A percentile compares a stretch with the other conserved stretches of the same genome.
Evolutionary conservation across 345 rosid species (phyloP).

Genomic region (Lepidium sativum): DNA sequence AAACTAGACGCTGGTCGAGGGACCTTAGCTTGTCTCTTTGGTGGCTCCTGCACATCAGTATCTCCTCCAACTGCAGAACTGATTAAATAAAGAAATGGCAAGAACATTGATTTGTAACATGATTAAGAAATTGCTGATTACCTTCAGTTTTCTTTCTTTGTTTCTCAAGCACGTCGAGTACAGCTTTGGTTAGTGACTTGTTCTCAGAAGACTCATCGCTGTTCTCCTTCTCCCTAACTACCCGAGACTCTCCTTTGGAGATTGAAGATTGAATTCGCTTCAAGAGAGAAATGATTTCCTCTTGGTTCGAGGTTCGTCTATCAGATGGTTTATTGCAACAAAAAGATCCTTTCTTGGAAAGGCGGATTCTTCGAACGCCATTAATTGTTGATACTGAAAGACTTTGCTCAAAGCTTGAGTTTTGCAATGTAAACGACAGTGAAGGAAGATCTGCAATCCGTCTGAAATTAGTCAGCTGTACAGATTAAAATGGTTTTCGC

Average conservation of each 20-base stretch:
- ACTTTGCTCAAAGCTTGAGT: neutral
- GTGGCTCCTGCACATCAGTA: neutral
- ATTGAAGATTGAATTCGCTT: slow-evolving; percentile 53
- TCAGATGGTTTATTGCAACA: slow-evolving; percentile 17
- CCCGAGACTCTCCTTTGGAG: slow-evolving; percentile 27
- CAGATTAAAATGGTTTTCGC: slow-evolving; percentile 25
- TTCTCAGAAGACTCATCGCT: neutral
- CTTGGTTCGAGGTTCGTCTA: slow-evolving; percentile 23
- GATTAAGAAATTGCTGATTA: neutral
- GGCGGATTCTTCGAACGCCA: slow-evolving; percentile 23
- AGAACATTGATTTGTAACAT: neutral
- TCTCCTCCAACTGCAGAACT: slow-evolving; percentile 4
- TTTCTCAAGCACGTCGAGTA: slow-evolving; percentile 32
- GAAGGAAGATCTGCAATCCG: slow-evolving; percentile 39
- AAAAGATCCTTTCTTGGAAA: neutral
- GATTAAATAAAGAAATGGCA: neutral
- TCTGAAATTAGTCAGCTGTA: slow-evolving; percentile 66
- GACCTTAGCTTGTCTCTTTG: neutral
- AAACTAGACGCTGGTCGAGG: slow-evolving; percentile 39
- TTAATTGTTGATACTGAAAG: slow-evolving; percentile 18
- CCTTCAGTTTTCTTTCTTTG: slow-evolving; percentile 23
- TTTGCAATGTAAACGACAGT: neutral
- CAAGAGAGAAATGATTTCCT: slow-evolving; percentile 45
- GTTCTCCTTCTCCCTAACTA: slow-evolving; percentile 3
- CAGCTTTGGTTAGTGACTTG: slow-evolving; percentile 27